Percentiles rank a stretch among this genome's conserved stretches.
Conservation (phyloP, 495 filamentous ascomycete species). For the Neurospora pannonica region DNA sequence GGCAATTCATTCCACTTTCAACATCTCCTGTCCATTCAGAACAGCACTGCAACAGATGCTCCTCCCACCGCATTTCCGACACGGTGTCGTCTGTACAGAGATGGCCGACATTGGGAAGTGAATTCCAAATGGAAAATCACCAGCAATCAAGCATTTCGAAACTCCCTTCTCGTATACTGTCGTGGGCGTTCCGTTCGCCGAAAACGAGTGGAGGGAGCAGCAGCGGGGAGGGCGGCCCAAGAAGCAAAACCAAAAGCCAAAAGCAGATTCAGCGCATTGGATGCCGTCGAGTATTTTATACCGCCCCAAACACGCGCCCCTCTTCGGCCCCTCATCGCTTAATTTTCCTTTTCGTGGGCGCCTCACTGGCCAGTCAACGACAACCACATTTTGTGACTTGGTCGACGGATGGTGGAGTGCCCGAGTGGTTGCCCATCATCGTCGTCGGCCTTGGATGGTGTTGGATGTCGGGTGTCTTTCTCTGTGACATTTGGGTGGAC, state of each 20-base stretch:
- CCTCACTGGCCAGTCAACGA: slow-evolving; percentile 14
- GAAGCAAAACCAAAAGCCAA: background rate
- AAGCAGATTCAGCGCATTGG: background rate
- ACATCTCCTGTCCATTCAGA: background rate
- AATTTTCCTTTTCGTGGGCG: slow-evolving; percentile 8
- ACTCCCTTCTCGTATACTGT: background rate
- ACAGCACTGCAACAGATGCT: background rate
- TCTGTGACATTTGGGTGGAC: background rate
- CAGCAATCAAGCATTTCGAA: background rate
- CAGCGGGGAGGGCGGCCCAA: background rate
- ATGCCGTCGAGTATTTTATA: background rate
- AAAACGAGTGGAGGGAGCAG: background rate
- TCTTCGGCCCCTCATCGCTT: background rate
- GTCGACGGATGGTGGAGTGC: background rate
- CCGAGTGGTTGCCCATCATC: background rate
- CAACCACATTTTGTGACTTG: slow-evolving; percentile 15
- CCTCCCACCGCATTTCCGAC: background rate
- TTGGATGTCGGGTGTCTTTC: background rate
- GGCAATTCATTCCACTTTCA: background rate
- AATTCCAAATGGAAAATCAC: background rate
- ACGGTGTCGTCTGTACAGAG: background rate
- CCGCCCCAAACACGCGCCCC: background rate
- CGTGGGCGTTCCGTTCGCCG: background rate
- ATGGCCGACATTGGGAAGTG: background rate
- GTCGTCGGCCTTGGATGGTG: background rate